Conservation (phyloP, 2,329 filamentous ascomycete genomes). For the Colletotrichum tropicale region DNA sequence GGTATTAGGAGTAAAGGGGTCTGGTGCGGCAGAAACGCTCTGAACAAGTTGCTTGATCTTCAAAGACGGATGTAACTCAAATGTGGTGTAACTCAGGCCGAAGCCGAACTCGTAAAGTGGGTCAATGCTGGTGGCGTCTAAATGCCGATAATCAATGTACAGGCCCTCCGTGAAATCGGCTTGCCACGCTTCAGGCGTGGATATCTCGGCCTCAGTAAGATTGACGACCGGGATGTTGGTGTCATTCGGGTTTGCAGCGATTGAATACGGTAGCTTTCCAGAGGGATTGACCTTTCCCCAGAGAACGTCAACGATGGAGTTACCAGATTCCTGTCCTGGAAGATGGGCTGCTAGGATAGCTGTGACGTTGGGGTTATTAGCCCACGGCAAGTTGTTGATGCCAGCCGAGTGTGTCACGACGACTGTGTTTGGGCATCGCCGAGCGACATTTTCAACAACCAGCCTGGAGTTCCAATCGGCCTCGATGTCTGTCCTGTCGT, state of each 20-base stretch:
- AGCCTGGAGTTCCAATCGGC: slow-evolving; percentile 69
- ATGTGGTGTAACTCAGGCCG: slow-evolving; percentile 71
- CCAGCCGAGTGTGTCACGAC: slow-evolving; percentile 69
- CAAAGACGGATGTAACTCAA: slow-evolving; percentile 53
- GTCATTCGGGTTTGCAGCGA: slow-evolving; percentile 49
- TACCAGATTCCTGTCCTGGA: slow-evolving; percentile 77
- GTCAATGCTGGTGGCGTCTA: slow-evolving; percentile 50
- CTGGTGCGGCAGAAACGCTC: slow-evolving; percentile 39
- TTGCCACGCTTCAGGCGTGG: slow-evolving; percentile 57
- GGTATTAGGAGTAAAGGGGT: slow-evolving; percentile 38
- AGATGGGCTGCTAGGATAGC: slow-evolving; percentile 80
- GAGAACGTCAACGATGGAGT: slow-evolving; percentile 74
- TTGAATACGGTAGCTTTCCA: slow-evolving; percentile 57
- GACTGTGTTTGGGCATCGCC: slow-evolving; percentile 59
- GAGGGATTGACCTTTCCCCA: slow-evolving; percentile 60
- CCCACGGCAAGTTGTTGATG: slow-evolving; percentile 60
- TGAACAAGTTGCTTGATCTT: slow-evolving; percentile 36
- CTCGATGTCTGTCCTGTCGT: slow-evolving; percentile 62
- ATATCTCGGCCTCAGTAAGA: slow-evolving; percentile 64
- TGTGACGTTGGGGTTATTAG: slow-evolving; percentile 69
- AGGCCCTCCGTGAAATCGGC: slow-evolving; percentile 56
- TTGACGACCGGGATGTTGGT: slow-evolving; percentile 46
- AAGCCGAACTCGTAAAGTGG: slow-evolving; percentile 67
- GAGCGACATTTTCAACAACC: slow-evolving; percentile 55
- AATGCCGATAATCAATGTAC: slow-evolving; percentile 60